Conservation (phyloP, 768 basidiomycete species). For the Termitomyces sp. region DNA sequence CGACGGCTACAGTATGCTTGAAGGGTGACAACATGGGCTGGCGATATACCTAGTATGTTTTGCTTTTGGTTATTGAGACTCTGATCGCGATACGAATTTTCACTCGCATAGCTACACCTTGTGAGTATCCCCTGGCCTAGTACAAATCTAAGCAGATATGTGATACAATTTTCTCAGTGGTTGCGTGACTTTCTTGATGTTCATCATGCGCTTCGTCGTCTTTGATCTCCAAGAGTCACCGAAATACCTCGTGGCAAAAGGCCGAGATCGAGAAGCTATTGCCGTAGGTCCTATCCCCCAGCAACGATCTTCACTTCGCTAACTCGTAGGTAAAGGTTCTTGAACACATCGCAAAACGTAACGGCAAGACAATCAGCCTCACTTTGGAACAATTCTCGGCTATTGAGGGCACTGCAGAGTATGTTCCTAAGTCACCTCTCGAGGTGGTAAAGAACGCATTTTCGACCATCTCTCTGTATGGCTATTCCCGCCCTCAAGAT, state of each 20-base stretch:
- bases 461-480: conserved; percentile 37
- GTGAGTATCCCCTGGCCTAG: conserved; percentile 20
- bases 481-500: not conserved
- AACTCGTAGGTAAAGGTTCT: conserved; percentile 32
- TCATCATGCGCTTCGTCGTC: conserved; percentile 55
- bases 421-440: conserved; percentile 19
- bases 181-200: conserved; percentile 47
- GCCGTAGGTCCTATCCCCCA: conserved; percentile 24
- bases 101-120: conserved; percentile 31
- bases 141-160: not conserved
- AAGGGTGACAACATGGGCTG: conserved; percentile 56
- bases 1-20: conserved; percentile 33
- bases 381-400: conserved; percentile 40
- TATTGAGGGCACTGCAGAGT: conserved; percentile 18
- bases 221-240: too few relatives aligned
- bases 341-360: conserved; percentile 43
- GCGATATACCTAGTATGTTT: conserved; percentile 54
- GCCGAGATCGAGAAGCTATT: conserved; percentile 54
- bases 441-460: conserved; percentile 31
- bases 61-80: too few relatives aligned
- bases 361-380: conserved; percentile 42
- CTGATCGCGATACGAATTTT: not conserved
- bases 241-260: conserved; percentile 56
- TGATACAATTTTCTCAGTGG: conserved; percentile 29
- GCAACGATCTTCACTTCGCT: not conserved